Conservation (phyloP, 441 rosid genomes). For the Gossypium laxum region DNA sequence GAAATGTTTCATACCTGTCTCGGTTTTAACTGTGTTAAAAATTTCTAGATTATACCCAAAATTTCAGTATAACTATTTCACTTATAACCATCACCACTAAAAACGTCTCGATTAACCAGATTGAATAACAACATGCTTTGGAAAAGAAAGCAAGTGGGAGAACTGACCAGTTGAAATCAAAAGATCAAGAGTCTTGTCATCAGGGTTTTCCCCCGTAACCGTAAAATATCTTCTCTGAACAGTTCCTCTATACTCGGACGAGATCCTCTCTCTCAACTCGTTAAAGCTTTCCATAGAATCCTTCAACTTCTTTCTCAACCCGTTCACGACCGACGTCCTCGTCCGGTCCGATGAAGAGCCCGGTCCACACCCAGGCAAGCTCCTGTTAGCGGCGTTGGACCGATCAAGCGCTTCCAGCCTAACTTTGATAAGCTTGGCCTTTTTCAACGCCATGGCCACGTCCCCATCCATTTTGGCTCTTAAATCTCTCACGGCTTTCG, state of each 20-base stretch:
- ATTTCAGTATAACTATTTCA: neutral
- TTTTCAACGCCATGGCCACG: constrained; percentile 53
- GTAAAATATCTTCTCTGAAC: constrained; percentile 68
- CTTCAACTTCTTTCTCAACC: constrained; percentile 72
- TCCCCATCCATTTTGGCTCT: constrained; percentile 64
- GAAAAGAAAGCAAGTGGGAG: too few relatives aligned
- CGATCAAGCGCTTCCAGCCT: constrained; percentile 66
- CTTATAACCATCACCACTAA: neutral
- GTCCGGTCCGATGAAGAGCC: constrained; percentile 80
- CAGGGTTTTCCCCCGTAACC: constrained; percentile 82
- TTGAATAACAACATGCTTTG: neutral
- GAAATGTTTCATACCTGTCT: neutral
- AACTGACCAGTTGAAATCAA: constrained; percentile 70
- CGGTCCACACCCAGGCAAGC: constrained; percentile 61
- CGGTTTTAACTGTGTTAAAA: neutral
- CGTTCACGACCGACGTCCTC: constrained; percentile 64
- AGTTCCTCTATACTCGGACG: constrained; percentile 68
- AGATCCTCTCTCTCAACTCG: constrained; percentile 49
- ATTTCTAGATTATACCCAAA: neutral
- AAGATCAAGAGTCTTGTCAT: constrained; percentile 55
- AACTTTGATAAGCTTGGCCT: constrained; percentile 61
- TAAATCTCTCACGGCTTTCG: constrained; percentile 51
- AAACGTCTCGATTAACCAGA: neutral
- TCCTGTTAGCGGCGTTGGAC: constrained; percentile 54
- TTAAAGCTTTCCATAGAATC: constrained; percentile 63